phyloP scores from a whole-genome alignment of 345 rosid genomes.

The Brassica napus region Da-Ae NC_063446.1:54203001-54203500 shows the following conservation, averaged over 20 bases:
- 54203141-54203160: constrained; percentile 31
- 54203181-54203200: constrained; percentile 33
- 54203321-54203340: constrained; percentile 37
- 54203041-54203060: constrained; percentile 35
- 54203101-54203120: constrained; percentile 41
- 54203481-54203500: constrained; percentile 17
- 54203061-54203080: constrained; percentile 3
- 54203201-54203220: constrained; percentile 29
- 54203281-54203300: constrained; percentile 12
- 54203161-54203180: constrained; percentile 26
- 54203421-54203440: constrained; percentile 38
- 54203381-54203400: not conserved
- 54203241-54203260: constrained; percentile 24
- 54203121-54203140: constrained; percentile 33
- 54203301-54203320: constrained; percentile 26
- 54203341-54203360: not conserved
- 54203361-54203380: not conserved
- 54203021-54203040: constrained; percentile 54
- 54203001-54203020: constrained; percentile 50
- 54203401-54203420: not conserved
- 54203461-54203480: constrained; percentile 29
- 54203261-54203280: constrained; percentile 12
- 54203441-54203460: constrained; percentile 37
- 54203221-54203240: constrained; percentile 38
- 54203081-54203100: constrained; percentile 33